Conservation (phyloP, 1,284 basidiomycete species). For the Boletus sp. region DNA sequence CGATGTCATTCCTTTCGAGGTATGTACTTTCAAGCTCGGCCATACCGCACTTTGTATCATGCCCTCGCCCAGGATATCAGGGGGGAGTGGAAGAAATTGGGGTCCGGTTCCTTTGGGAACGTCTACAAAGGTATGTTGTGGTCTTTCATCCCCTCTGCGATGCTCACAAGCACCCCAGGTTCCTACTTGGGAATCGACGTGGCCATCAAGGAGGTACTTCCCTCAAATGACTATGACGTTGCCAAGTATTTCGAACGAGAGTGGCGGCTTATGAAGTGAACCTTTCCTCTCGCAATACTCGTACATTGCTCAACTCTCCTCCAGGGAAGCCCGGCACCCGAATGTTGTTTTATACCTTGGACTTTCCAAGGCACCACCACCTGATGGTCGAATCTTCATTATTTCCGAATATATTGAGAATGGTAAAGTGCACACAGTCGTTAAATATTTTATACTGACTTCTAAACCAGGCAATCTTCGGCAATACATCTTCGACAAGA, state of each 20-base stretch:
- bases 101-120: slow-evolving; percentile 88
- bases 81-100: slow-evolving; percentile 83
- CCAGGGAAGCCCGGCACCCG: slow-evolving; percentile 78
- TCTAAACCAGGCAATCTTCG: slow-evolving; percentile 64
- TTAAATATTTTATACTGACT: slow-evolving; percentile 6
- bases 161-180: slow-evolving; percentile 42
- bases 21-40: slow-evolving; percentile 32
- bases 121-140: slow-evolving; percentile 74
- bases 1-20: slow-evolving; percentile 79
- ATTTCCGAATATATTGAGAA: slow-evolving; percentile 86
- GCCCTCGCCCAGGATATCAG: slow-evolving; percentile 66
- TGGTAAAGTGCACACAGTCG: slow-evolving; percentile 35
- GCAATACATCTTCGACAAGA: slow-evolving; percentile 79
- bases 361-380: slow-evolving; percentile 80
- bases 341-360: slow-evolving; percentile 95
- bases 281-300: not conserved
- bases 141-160: not conserved
- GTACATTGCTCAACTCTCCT: slow-evolving; percentile 7
- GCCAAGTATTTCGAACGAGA: slow-evolving; percentile 97
- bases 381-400: slow-evolving; percentile 84
- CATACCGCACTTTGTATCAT: slow-evolving; percentile 1
- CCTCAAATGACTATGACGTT: slow-evolving; percentile 87
- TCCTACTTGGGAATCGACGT: slow-evolving; percentile 93
- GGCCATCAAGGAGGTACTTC: slow-evolving; percentile 93
- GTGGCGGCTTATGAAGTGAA: slow-evolving; percentile 89